Base-by-base conservation (phyloP, 371 early-diverging fungal genomes). In the Enterospora canceri region DNA sequence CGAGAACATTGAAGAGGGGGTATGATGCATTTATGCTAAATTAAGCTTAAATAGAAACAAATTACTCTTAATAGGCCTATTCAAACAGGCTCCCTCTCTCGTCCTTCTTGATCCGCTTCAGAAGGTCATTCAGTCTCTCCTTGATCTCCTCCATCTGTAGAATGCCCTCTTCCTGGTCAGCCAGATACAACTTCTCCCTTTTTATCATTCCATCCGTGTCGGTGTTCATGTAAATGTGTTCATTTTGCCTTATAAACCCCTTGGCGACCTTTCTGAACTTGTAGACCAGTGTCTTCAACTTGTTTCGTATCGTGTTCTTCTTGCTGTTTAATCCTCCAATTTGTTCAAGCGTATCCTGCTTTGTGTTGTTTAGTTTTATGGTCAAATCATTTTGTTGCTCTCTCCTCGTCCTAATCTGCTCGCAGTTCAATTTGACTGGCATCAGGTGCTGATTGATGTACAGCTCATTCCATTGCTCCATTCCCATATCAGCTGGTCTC, bases 1-100 rank as follows among this genome's bases (percentile, higher is more conserved):
- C 80, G 90, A 91, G 35, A 59, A 59, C 4, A 35, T 50, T 58
- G 59, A 75, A 51, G 15, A 28, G 18, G 24, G 18, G n/a, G n/a
- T n/a, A n/a, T 46, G n/a, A 16, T 46, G n/a, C n/a, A 12, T 40
- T 40, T 40, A 40, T 40, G n/a, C 8, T 40, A 40, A 12, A 40
- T 40, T 40, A 40, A 40, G n/a, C n/a, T 40, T 40, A 40, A 12
- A 40, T 40, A 40, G n/a, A 40, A 40, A 40, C n/a, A 40, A 12
- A 12, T 40, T 40, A 12, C 8, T 12, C n/a, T 40, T 40, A 40
- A 12, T 40, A 40, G 8, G 12, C 40, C n/a, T 40, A 40, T 40
- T 40, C 12, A 40, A 8, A 8, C 40, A 12, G 8, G 40, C 40
- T 40, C 40, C n/a, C 8, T 40, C 8, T 40, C 40, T 40, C n/a